Evolutionary conservation across 768 basidiomycete genomes (phyloP).

Genomic region (Nidularia sp.): DNA sequence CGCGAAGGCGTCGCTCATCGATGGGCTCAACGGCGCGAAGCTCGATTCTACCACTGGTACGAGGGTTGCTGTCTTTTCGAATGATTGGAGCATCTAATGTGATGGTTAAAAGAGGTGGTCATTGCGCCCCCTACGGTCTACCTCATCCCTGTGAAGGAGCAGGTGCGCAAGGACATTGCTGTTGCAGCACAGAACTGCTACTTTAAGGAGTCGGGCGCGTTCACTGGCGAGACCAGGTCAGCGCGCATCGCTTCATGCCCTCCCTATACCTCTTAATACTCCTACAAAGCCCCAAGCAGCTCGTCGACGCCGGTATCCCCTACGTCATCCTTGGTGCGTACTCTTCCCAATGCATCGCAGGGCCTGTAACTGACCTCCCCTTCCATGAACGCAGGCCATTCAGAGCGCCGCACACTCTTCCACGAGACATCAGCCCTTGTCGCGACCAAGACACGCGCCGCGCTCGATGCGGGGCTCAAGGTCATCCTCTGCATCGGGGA

Average conservation of each 20-base stretch:
- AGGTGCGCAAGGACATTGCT: conserved; percentile 62
- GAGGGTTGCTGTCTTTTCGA: conserved; percentile 7
- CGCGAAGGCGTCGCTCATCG: conserved; percentile 62
- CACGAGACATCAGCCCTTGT: conserved; percentile 81
- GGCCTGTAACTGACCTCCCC: too few relatives aligned
- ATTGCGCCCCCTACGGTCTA: conserved; percentile 90
- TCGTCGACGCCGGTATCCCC: conserved; percentile 80
- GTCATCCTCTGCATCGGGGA: conserved; percentile 98
- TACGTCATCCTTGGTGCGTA: conserved; percentile 85
- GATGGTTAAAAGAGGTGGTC: conserved; percentile 69
- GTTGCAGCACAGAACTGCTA: conserved; percentile 93
- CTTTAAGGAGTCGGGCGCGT: conserved; percentile 81
- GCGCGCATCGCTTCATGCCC: conserved; percentile 8
- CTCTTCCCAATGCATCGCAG: too few relatives aligned
- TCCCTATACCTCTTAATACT: background rate
- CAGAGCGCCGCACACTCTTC: conserved; percentile 92
- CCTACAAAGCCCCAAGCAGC: conserved; percentile 64
- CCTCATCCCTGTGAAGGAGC: conserved; percentile 65
- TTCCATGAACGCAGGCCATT: conserved; percentile 61
- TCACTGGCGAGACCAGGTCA: conserved; percentile 94
- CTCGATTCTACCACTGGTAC: conserved; percentile 76
- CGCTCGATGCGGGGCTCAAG: conserved; percentile 67
- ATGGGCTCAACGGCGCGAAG: conserved; percentile 71
- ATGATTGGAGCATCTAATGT: background rate
- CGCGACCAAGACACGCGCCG: conserved; percentile 82